Evolutionary conservation across 2,329 filamentous ascomycete species (phyloP).

Genomic region (Cytospora paraplurivora): DNA sequence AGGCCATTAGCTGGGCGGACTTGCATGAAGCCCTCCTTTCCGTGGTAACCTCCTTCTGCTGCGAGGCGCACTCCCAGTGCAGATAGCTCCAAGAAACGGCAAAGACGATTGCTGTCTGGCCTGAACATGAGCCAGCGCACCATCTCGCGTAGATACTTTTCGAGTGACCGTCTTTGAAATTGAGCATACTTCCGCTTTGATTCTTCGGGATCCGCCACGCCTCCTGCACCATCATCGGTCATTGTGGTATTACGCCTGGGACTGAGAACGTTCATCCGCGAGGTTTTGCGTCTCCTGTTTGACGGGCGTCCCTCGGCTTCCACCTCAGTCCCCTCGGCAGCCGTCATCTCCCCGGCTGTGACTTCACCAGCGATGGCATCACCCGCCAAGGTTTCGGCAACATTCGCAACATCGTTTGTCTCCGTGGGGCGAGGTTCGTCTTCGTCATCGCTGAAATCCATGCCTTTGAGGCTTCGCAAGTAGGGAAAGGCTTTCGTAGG

Average conservation of each 20-base stretch:
- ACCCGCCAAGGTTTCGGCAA: constrained; percentile 35
- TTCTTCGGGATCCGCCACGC: constrained; percentile 48
- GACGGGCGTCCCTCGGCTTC: constrained; percentile 61
- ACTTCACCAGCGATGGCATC: constrained; percentile 48
- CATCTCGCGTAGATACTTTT: constrained; percentile 90
- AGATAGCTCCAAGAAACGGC: constrained; percentile 93
- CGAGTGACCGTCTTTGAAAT: constrained; percentile 80
- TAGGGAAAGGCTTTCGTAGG: constrained; percentile 89
- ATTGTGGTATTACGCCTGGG: constrained; percentile 57
- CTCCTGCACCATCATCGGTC: constrained; percentile 50
- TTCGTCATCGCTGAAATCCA: constrained; percentile 80
- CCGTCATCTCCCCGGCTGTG: constrained; percentile 53
- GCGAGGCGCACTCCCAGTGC: constrained; percentile 91
- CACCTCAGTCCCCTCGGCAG: constrained; percentile 66
- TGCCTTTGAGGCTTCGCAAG: constrained; percentile 74
- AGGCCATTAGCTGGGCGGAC: constrained; percentile 91
- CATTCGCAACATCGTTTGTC: constrained; percentile 14
- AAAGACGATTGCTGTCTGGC: constrained; percentile 91
- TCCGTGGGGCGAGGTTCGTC: constrained; percentile 46
- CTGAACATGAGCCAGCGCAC: constrained; percentile 97
- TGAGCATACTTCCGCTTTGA: constrained; percentile 70
- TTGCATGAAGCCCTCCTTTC: constrained; percentile 92
- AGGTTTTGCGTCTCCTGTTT: constrained; percentile 46
- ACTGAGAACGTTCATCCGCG: constrained; percentile 56
- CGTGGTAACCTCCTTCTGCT: constrained; percentile 94